Evolutionary conservation across 306 rosid species (phyloP).

Genomic region (Heteromeles arbutifolia): DNA sequence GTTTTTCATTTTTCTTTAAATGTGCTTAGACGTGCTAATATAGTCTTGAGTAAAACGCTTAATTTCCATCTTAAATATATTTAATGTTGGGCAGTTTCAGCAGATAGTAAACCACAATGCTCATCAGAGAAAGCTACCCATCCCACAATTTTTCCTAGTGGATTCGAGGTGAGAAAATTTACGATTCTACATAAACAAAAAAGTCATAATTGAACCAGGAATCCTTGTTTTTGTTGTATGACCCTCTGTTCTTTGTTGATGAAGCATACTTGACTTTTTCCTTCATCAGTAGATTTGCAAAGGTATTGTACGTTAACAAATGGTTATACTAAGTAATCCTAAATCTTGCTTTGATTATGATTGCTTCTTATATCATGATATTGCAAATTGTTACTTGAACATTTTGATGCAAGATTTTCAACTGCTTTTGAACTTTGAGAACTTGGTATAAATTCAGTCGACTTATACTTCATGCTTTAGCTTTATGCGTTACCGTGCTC

Average conservation of each 20-base stretch:
- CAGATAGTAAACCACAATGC: constrained; percentile 32
- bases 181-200: not conserved
- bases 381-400: no score
- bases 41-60: not conserved
- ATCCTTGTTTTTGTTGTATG: not conserved
- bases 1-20: not conserved
- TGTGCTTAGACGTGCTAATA: not conserved
- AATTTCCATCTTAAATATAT: constrained; percentile 8
- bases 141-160: constrained; percentile 63
- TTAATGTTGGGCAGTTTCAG: constrained; percentile 32
- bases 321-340: not conserved
- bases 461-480: not conserved
- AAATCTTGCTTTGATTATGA: not conserved
- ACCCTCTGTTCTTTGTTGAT: not conserved
- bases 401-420: no score
- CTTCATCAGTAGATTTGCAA: not conserved
- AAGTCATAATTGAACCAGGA: not conserved
- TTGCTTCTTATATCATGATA: no score
- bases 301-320: not conserved
- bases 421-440: no score
- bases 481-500: not conserved
- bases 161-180: constrained; percentile 69
- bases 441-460: not conserved
- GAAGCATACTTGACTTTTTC: not conserved
- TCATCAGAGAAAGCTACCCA: constrained; percentile 45